Percentiles rank a stretch among this genome's conserved stretches.
These are phyloP conservation scores for Syzygium grande DNA, from an alignment of 345 rosid genomes.

Conservation along the genomic window DNA sequence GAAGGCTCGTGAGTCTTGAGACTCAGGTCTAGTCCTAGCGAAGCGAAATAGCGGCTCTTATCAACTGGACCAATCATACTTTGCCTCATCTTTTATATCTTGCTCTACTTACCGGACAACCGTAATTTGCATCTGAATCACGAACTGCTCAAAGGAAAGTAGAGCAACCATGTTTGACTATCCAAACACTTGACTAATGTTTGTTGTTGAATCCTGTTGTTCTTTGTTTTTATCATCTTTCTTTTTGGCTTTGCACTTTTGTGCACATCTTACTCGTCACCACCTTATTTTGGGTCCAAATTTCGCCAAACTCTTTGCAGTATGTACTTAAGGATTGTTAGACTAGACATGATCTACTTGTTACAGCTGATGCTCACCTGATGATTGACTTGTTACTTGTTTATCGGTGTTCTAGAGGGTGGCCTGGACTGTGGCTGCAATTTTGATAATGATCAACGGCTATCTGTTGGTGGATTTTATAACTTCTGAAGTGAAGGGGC, in stretches of 20 bases:
- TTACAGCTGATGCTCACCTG: background rate
- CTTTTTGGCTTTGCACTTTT: background rate
- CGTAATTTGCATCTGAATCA: background rate
- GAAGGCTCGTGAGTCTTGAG: background rate
- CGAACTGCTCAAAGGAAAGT: background rate
- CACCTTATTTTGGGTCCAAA: background rate
- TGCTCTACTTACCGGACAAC: background rate
- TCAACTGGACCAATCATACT: background rate
- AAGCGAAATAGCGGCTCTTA: background rate
- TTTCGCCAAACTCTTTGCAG: background rate
- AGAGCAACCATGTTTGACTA: background rate
- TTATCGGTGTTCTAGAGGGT: slow-evolving; percentile 33
- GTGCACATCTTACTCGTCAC: background rate
- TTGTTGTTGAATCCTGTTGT: background rate
- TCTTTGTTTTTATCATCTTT: background rate
- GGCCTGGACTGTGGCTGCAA: slow-evolving; percentile 86
- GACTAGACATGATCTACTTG: background rate
- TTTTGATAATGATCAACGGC: slow-evolving; percentile 77
- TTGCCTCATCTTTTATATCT: background rate
- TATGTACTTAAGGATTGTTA: background rate
- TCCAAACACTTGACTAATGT: background rate
- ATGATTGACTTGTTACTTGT: background rate
- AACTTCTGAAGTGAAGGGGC: slow-evolving; percentile 59
- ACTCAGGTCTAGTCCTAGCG: background rate
- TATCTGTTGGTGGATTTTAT: slow-evolving; percentile 80